Conservation (phyloP, 2,329 filamentous ascomycete genomes). For the Emergomyces pasteurianus region DNA sequence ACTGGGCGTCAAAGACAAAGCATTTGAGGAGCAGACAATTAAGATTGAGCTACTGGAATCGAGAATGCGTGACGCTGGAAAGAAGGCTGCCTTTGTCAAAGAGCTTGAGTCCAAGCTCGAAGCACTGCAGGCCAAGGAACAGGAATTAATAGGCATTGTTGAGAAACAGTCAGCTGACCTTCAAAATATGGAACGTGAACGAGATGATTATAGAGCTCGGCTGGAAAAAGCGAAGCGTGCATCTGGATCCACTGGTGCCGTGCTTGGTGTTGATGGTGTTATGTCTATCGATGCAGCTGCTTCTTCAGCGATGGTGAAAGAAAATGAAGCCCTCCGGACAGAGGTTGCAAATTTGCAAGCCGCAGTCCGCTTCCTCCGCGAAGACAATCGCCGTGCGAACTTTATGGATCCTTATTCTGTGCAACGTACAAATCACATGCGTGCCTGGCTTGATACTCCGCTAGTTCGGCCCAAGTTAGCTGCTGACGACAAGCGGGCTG, state of each 20-base stretch:
- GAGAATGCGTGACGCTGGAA: slow-evolving; percentile 69
- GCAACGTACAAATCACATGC: slow-evolving; percentile 27
- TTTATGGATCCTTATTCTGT: slow-evolving; percentile 32
- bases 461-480: slow-evolving; percentile 19
- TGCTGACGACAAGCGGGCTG: slow-evolving; percentile 20
- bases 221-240: slow-evolving; percentile 32
- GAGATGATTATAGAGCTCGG: slow-evolving; percentile 30
- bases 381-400: slow-evolving; percentile 32
- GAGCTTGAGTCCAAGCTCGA: slow-evolving; percentile 33
- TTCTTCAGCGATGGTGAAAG: slow-evolving; percentile 30
- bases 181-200: slow-evolving; percentile 26
- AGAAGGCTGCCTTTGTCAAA: slow-evolving; percentile 50
- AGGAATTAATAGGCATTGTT: slow-evolving; percentile 21
- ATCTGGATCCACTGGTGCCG: slow-evolving; percentile 26
- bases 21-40: slow-evolving; percentile 72
- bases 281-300: slow-evolving; percentile 22
- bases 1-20: slow-evolving; percentile 63
- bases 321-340: slow-evolving; percentile 31
- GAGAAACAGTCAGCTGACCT: slow-evolving; percentile 27
- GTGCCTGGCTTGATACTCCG: slow-evolving; percentile 34
- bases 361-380: slow-evolving; percentile 35
- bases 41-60: slow-evolving; percentile 89
- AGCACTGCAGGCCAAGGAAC: slow-evolving; percentile 23
- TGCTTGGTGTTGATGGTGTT: slow-evolving; percentile 25
- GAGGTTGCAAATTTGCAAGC: slow-evolving; percentile 34